These are phyloP conservation scores for Beauveria australis DNA, from an alignment of 2,329 filamentous ascomycete species.

Conservation along the genomic window DNA sequence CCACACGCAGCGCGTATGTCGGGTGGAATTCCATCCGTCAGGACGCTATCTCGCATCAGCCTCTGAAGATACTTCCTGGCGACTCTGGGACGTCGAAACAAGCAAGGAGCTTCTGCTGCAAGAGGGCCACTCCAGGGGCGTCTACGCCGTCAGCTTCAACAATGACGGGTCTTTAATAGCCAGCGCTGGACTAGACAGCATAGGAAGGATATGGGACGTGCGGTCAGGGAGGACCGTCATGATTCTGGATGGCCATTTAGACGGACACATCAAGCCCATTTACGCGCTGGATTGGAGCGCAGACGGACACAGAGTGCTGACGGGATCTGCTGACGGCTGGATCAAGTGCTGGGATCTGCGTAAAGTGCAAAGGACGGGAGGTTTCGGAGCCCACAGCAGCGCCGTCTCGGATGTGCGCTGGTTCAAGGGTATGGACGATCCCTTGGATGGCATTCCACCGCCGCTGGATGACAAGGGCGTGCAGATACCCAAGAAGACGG, in stretches of 20 bases:
- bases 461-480: constrained; percentile 57
- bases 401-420: constrained; percentile 89
- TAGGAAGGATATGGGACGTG: constrained; percentile 91
- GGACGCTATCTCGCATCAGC: constrained; percentile 85
- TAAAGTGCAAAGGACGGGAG: constrained; percentile 74
- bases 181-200: constrained; percentile 88
- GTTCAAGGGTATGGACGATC: constrained; percentile 82
- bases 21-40: constrained; percentile 90
- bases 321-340: constrained; percentile 88
- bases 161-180: constrained; percentile 83
- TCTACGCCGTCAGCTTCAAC: constrained; percentile 86
- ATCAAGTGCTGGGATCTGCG: constrained; percentile 97
- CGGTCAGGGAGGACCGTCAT: constrained; percentile 89
- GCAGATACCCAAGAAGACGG: constrained; percentile 69
- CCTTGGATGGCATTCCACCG: constrained; percentile 52
- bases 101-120: constrained; percentile 78
- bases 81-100: constrained; percentile 87
- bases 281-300: constrained; percentile 87
- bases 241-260: constrained; percentile 84
- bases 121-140: constrained; percentile 89
- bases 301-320: constrained; percentile 88
- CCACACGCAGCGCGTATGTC: constrained; percentile 79
- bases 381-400: constrained; percentile 83
- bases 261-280: constrained; percentile 77
- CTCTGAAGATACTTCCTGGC: constrained; percentile 94